These are phyloP conservation scores for Rhizopogon roseolus DNA, from an alignment of 768 basidiomycete species.

Conservation along the genomic window DNA sequence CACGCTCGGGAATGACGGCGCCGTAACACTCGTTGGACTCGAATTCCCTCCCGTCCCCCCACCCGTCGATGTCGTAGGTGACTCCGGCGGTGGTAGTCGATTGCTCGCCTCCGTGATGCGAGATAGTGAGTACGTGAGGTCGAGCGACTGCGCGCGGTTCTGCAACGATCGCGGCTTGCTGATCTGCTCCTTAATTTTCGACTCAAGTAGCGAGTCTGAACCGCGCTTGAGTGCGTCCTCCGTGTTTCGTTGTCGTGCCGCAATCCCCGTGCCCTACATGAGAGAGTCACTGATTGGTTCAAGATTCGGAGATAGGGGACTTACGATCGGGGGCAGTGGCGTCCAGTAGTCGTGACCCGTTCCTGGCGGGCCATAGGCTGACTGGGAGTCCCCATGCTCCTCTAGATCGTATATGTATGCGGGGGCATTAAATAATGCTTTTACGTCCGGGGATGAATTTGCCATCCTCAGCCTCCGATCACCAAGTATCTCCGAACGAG, in stretches of 20 bases:
- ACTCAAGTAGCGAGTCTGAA: constrained; percentile 78
- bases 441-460: constrained; percentile 91
- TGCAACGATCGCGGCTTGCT: constrained; percentile 77
- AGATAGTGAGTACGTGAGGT: constrained; percentile 80
- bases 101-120: constrained; percentile 69
- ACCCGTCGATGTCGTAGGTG: constrained; percentile 70
- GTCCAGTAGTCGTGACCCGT: constrained; percentile 69
- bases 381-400: constrained; percentile 61
- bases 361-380: constrained; percentile 48
- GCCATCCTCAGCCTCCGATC: constrained; percentile 77
- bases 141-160: constrained; percentile 86
- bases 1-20: constrained; percentile 82
- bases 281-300: constrained; percentile 7
- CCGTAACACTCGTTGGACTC: constrained; percentile 73
- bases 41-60: constrained; percentile 73
- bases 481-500: constrained; percentile 61
- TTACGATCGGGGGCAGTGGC: constrained; percentile 69
- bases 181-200: constrained; percentile 74
- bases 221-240: constrained; percentile 80
- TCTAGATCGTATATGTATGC: constrained; percentile 80
- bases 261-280: constrained; percentile 60
- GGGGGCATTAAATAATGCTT: constrained; percentile 87
- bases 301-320: constrained; percentile 20
- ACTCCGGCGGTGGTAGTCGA: constrained; percentile 65
- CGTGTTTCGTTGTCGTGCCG: constrained; percentile 60